Evolutionary conservation across 495 filamentous ascomycete genomes (phyloP).

Genomic region (Amorphotheca resinae): DNA sequence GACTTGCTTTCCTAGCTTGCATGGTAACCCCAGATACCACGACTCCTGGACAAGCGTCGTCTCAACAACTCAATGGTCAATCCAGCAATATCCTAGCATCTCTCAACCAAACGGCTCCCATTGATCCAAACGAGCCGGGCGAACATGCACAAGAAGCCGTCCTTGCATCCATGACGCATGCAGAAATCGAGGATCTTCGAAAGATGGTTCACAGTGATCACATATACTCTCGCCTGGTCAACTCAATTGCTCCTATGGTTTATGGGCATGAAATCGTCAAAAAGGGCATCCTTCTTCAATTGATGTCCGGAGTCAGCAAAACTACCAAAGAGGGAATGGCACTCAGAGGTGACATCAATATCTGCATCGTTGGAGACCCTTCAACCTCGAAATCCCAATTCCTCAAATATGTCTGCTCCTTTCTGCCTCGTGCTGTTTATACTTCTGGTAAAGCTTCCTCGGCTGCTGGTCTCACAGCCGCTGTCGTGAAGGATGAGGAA

Average conservation of each 20-base stretch:
- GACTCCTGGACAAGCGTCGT: slow-evolving; percentile 54
- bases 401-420: slow-evolving; percentile 92
- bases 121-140: slow-evolving; percentile 52
- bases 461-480: slow-evolving; percentile 91
- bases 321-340: slow-evolving; percentile 83
- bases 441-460: slow-evolving; percentile 97
- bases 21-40: slow-evolving; percentile 92
- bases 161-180: slow-evolving; percentile 64
- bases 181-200: slow-evolving; percentile 84
- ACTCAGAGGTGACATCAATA: slow-evolving; percentile 93
- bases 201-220: slow-evolving; percentile 89
- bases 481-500: slow-evolving; percentile 95
- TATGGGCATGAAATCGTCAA: slow-evolving; percentile 97
- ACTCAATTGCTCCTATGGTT: slow-evolving; percentile 93
- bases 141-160: slow-evolving; percentile 84
- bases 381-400: slow-evolving; percentile 99
- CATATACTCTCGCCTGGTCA: slow-evolving; percentile 85
- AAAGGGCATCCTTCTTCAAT: slow-evolving; percentile 86
- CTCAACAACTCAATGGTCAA: slow-evolving; percentile 56
- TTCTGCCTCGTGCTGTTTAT: slow-evolving; percentile 92
- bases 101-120: slow-evolving; percentile 54
- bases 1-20: slow-evolving; percentile 91
- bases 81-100: slow-evolving; percentile 71
- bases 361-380: slow-evolving; percentile 96
- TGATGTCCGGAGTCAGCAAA: slow-evolving; percentile 89